Evolutionary conservation across 805 yeast genomes (phyloP), one percentile per base, ranked within the genome.

Genomic region (Candida silvatica): DNA sequence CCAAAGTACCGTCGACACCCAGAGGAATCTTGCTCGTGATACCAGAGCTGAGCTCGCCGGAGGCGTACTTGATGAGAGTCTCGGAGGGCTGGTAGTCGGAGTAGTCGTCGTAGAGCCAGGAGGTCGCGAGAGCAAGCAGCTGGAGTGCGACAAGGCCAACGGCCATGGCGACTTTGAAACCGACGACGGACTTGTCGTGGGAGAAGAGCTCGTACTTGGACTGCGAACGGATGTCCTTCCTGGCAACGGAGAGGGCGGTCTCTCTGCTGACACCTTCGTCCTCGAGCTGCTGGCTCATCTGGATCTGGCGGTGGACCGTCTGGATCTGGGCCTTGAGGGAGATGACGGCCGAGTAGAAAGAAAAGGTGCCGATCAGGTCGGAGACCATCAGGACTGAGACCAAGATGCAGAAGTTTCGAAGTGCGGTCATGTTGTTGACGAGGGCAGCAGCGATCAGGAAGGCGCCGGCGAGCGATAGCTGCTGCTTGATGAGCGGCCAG

Each of bases 301-400:
- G 74, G 39, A 84, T 77, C 31, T 86, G 81, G 44, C 85, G 76
- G 58, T 88, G 85, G 37, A 92, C 92, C 40, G 83, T 68, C 54
- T 76, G 77, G 56, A 90, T 85, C 58, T 92, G 96, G 31, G 90
- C 77, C 61, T 90, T 90, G 56, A 90, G 69, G 3, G 95, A 77
- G 45, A 90, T 70, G 36, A 85, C 73, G 3, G 95, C 87, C 11
- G 94, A 67, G 56, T 71, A 88, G 56, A 87, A 87, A 2, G 96
- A 84, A 49, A 75, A 74, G 16, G 85, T 75, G 53, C 84, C 67
- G 27, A 84, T 42, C 37, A 81, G 62, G 58, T 90, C 97, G 45
- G 71, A 77, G 3, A 73, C 57, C 48, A 90, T 59, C 37, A 86
- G 77, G 46, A 80, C 66, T 6, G 85, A 73, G 38, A 84, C 67